These are phyloP conservation scores for Aegilops speltoides DNA, from an alignment of 176 grass and related monocot genomes.

Conservation along the genomic window DNA sequence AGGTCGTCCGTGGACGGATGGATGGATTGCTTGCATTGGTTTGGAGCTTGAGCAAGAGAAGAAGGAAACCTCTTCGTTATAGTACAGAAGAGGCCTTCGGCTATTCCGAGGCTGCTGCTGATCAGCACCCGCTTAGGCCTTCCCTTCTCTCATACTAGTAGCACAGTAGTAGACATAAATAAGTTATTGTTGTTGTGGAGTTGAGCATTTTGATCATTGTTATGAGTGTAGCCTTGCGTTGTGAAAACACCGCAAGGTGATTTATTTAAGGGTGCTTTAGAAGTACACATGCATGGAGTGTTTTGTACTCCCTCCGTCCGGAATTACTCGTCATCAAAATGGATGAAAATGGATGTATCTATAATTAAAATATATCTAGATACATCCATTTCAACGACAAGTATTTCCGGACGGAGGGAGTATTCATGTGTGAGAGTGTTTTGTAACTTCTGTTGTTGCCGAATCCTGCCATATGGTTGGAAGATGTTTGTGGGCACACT, in stretches of 20 bases:
- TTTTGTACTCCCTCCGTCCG: too few relatives aligned
- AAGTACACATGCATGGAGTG: slow-evolving; percentile 17
- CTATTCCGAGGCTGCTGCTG: slow-evolving; percentile 80
- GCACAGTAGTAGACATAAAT: slow-evolving; percentile 8
- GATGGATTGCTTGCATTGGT: not conserved
- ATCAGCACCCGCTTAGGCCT: slow-evolving; percentile 74
- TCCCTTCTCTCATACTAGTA: slow-evolving; percentile 36
- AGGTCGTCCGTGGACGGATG: not conserved
- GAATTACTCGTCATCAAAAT: too few relatives aligned
- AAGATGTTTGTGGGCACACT: slow-evolving; percentile 34
- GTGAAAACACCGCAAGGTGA: slow-evolving; percentile 4
- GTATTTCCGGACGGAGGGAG: too few relatives aligned
- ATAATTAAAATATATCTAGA: too few relatives aligned
- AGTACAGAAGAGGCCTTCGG: slow-evolving; percentile 43
- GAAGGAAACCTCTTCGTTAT: slow-evolving; percentile 36
- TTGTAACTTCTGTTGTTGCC: slow-evolving; percentile 38
- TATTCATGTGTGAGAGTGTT: not conserved
- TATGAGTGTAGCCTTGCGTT: not conserved
- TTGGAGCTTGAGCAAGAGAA: slow-evolving; percentile 9
- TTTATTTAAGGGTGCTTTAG: slow-evolving; percentile 15
- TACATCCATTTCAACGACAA: too few relatives aligned
- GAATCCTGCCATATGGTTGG: slow-evolving; percentile 34
- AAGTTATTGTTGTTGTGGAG: not conserved
- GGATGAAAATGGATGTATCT: too few relatives aligned
- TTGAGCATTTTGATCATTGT: not conserved